Evolutionary conservation across 768 basidiomycete genomes (phyloP), one percentile per base, ranked within the genome.

Genomic region (Trametes punicea): DNA sequence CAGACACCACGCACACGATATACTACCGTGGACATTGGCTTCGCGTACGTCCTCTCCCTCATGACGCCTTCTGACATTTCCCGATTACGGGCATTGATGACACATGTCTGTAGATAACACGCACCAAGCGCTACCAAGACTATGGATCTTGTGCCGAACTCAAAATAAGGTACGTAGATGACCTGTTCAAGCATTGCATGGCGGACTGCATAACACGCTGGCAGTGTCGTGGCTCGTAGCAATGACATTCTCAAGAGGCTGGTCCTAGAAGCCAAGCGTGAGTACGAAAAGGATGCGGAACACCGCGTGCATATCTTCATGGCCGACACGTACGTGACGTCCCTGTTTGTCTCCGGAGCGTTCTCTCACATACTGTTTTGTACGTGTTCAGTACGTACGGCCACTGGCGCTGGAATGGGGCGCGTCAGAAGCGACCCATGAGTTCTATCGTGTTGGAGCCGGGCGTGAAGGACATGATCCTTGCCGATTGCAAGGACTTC

Each of bases 1-100:
- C 46, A 91, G 90, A 92, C 65, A 90, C 88, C 0, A 90, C 87
- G 6, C 90, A 93, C 69, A 93, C 89, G 15, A 90, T 93, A 54
- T 93, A 89, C 75, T 93, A 93, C 76, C 83, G 82, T 66, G 90
- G 90, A 47, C 91, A 93, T 66, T 92, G 90, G 90, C 77, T 93
- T 57, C 80, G 89, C 67, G 88, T 91, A 67, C 57, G 81, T 71
- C 25, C 33, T n/a, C 45, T 47, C 49, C 42, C 45, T 47, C 39
- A 39, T 30, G 49, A 10, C 31, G 38, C 40, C 48, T 45, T 55
- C 53, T 55, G 57, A 58, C n/a, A n/a, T 58, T 11, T 33, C 27
- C 30, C 15, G 21, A 27, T 51, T 33, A 29, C 61, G 34, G 21
- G 21, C 15, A 52, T 59, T 60, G 53, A 68, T 60, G 18, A 49